Evolutionary conservation across 352 stramenopile species (phyloP).

Genomic region (Globisporangium emineosum): DNA sequence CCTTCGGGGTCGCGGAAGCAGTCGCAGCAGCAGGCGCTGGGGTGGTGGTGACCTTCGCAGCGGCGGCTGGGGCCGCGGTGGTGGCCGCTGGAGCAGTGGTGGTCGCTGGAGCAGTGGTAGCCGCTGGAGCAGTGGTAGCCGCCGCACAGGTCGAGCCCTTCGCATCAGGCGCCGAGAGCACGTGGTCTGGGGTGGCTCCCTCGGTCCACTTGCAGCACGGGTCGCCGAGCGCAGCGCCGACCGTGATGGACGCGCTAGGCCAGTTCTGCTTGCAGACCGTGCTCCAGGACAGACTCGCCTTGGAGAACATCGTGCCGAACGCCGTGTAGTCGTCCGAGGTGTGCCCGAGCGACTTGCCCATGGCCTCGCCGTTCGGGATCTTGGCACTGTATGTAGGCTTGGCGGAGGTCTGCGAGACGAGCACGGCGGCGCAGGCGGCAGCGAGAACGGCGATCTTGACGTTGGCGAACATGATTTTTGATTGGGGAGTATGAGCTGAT

Average conservation of each 20-base stretch:
- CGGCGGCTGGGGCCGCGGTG: conserved; percentile 17
- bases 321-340: conserved; percentile 35
- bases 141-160: conserved; percentile 32
- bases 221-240: conserved; percentile 44
- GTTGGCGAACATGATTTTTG: conserved; percentile 13
- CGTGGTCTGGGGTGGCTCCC: conserved; percentile 30
- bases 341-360: conserved; percentile 42
- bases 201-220: conserved; percentile 54
- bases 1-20: conserved; percentile 11
- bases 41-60: neutral
- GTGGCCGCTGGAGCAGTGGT: conserved; percentile 20
- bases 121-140: conserved; percentile 16
- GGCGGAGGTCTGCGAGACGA: conserved; percentile 9
- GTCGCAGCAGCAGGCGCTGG: neutral
- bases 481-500: neutral
- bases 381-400: conserved; percentile 12
- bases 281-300: conserved; percentile 30
- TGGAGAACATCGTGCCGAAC: conserved; percentile 45
- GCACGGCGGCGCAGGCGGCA: conserved; percentile 1
- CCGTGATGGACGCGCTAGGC: conserved; percentile 36
- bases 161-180: conserved; percentile 31
- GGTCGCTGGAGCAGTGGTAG: conserved; percentile 16
- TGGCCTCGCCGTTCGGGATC: conserved; percentile 46
- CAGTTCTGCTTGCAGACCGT: conserved; percentile 40
- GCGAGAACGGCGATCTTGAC: conserved; percentile 11